phyloP scores from a whole-genome alignment of 83 land plant species.

The Thuja plicata region DNA sequence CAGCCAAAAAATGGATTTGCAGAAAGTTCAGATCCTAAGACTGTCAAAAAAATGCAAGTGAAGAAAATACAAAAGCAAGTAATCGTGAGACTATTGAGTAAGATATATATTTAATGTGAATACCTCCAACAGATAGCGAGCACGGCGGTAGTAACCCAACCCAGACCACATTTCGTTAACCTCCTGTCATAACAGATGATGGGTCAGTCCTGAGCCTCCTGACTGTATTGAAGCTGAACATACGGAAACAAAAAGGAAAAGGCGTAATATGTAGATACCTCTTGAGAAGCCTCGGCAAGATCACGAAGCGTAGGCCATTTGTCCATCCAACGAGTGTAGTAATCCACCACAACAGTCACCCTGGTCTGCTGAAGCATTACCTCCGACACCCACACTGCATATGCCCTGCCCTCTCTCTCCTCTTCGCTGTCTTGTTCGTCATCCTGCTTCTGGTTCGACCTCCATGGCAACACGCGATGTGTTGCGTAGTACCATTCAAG shows the following conservation, averaged over 20 bases:
- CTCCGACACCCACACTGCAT: conserved; percentile 97
- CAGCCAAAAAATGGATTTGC: neutral
- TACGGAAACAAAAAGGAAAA: neutral
- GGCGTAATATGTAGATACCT: conserved; percentile 39
- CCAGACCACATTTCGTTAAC: conserved; percentile 99
- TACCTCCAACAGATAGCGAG: conserved; percentile 92
- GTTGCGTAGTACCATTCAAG: conserved; percentile 63
- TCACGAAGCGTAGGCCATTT: conserved; percentile 82
- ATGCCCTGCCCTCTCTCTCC: conserved; percentile 54
- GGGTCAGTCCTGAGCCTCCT: neutral
- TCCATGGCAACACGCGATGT: conserved; percentile 49
- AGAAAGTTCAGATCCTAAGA: neutral
- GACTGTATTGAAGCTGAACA: neutral
- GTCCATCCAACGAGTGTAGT: conserved; percentile 87
- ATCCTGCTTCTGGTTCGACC: conserved; percentile 4
- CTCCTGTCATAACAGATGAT: conserved; percentile 45
- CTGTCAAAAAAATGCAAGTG: neutral
- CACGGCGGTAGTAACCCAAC: conserved; percentile 93
- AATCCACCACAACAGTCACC: conserved; percentile 73
- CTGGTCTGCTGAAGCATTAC: conserved; percentile 97
- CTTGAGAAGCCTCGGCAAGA: conserved; percentile 86
- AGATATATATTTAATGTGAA: neutral
- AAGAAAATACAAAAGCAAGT: neutral
- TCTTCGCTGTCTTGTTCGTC: conserved; percentile 15
- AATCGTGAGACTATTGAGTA: neutral